These are phyloP conservation scores for Stromatinia cepivora DNA, from an alignment of 2,329 filamentous ascomycete genomes.

Conservation along the genomic window DNA sequence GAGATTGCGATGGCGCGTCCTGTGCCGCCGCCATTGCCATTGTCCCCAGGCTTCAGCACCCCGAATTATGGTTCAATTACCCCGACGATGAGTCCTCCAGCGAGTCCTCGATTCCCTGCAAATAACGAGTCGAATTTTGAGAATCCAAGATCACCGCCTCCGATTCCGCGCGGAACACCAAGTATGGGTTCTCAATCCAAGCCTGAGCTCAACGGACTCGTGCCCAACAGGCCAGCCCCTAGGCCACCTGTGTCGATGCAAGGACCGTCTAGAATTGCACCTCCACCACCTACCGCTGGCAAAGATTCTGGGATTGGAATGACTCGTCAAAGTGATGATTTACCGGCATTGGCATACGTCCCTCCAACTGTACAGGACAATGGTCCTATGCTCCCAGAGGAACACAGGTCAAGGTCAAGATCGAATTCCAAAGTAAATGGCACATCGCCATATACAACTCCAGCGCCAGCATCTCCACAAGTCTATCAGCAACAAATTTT, in stretches of 20 bases:
- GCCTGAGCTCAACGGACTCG: slow-evolving; percentile 56
- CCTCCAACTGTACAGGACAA: slow-evolving; percentile 36
- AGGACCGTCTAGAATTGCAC: slow-evolving; percentile 61
- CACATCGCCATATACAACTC: slow-evolving; percentile 42
- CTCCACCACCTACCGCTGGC: slow-evolving; percentile 55
- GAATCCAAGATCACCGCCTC: slow-evolving; percentile 90
- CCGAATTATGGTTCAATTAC: slow-evolving; percentile 57
- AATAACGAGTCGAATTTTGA: slow-evolving; percentile 94
- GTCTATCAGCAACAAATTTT: slow-evolving; percentile 62
- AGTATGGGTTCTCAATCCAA: slow-evolving; percentile 45
- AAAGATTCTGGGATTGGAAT: slow-evolving; percentile 67
- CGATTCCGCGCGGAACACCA: slow-evolving; percentile 62
- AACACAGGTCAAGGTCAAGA: slow-evolving; percentile 66
- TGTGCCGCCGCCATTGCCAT: slow-evolving; percentile 29
- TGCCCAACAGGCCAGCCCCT: slow-evolving; percentile 83
- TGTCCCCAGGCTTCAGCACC: slow-evolving; percentile 50
- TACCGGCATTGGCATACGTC: slow-evolving; percentile 41
- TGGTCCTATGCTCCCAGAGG: slow-evolving; percentile 59
- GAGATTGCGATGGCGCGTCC: slow-evolving; percentile 48
- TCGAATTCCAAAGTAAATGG: slow-evolving; percentile 66
- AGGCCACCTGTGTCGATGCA: slow-evolving; percentile 77
- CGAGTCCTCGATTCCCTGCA: slow-evolving; percentile 83
- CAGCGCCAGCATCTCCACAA: slow-evolving; percentile 37
- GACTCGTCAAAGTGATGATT: slow-evolving; percentile 58
- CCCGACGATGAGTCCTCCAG: slow-evolving; percentile 62